Conservation (phyloP, 2,329 filamentous ascomycete species). For the Dryadomyces sulphureus region DNA sequence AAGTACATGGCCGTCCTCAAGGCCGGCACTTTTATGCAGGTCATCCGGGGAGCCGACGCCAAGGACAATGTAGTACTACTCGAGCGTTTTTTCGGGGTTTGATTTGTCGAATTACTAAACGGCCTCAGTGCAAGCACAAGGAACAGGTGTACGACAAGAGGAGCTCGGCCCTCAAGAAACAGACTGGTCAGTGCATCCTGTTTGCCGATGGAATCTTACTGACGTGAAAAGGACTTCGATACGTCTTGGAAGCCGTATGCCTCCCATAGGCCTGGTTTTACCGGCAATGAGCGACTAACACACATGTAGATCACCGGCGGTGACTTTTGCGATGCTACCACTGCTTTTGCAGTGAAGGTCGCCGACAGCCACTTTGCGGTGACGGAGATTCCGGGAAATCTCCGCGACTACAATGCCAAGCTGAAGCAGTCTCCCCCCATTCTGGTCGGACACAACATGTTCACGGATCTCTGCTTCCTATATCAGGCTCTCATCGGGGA, state of each 20-base stretch:
- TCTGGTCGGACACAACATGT: slow-evolving; percentile 50
- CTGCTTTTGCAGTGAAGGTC: not conserved
- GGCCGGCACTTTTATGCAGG: slow-evolving; percentile 9
- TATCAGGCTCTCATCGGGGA: slow-evolving; percentile 46
- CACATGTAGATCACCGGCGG: slow-evolving; percentile 14
- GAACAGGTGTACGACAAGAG: slow-evolving; percentile 1
- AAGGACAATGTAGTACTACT: slow-evolving; percentile 6
- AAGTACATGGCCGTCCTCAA: slow-evolving; percentile 8
- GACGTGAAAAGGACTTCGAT: slow-evolving; percentile 8
- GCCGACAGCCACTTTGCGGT: too few species aligned
- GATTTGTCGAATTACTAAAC: not conserved
- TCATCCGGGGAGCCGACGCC: slow-evolving; percentile 6
- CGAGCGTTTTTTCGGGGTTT: too few species aligned
- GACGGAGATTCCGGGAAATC: too few species aligned
- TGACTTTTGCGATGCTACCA: slow-evolving; percentile 13
- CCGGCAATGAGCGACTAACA: not conserved
- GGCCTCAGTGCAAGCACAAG: not conserved
- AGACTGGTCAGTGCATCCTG: slow-evolving; percentile 8
- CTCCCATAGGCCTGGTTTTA: not conserved
- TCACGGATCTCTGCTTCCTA: slow-evolving; percentile 49
- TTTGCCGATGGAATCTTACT: not conserved
- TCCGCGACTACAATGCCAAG: slow-evolving; percentile 15
- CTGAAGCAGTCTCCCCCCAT: slow-evolving; percentile 20
- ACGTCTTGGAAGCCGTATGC: slow-evolving; percentile 18
- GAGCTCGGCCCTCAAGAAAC: slow-evolving; percentile 5